Percentiles rank a stretch among this genome's conserved stretches.
Evolutionary conservation across 352 stramenopile species (phyloP).

Genomic region (Phytophthora sojae): DNA sequence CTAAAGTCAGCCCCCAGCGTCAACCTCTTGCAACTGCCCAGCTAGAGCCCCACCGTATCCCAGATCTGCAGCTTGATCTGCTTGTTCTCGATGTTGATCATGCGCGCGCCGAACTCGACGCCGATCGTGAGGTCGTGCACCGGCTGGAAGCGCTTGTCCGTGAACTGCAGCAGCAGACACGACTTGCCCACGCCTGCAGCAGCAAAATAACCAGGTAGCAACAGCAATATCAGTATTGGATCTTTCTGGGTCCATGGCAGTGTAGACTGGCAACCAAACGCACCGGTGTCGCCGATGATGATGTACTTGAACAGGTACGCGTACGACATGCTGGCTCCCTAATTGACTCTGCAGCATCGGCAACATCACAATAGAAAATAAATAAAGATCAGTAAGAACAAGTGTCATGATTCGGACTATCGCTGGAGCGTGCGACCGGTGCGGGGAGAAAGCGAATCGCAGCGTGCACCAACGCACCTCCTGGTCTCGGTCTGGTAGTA

Average conservation of each 20-base stretch:
- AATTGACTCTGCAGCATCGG: neutral
- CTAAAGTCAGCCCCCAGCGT: neutral
- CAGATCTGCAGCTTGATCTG: conserved; percentile 99
- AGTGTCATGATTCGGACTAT: neutral
- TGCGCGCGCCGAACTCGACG: conserved; percentile 99
- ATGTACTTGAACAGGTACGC: conserved; percentile 99
- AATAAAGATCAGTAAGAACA: neutral
- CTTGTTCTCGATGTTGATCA: conserved; percentile 99
- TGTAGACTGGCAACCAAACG: neutral
- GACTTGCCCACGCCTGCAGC: conserved; percentile 98
- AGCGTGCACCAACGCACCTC: conserved; percentile 22
- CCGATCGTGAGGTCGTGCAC: conserved; percentile 99
- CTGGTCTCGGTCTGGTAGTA: conserved; percentile 4
- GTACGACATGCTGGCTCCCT: conserved; percentile 88
- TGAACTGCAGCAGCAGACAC: conserved; percentile 99
- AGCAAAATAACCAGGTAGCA: conserved; percentile 8
- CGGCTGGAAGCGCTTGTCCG: conserved; percentile 99
- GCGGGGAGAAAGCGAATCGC: neutral
- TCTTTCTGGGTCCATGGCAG: neutral
- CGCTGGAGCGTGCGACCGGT: neutral
- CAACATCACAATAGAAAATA: conserved; percentile 1
- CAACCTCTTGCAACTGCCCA: neutral
- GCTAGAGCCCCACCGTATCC: conserved; percentile 84
- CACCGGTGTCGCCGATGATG: conserved; percentile 99
- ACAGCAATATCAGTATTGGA: neutral